Percentiles rank a stretch among this genome's conserved stretches.
These are phyloP conservation scores for Bertia moriformis DNA, from an alignment of 2,329 filamentous ascomycete genomes.

Conservation along the genomic window DNA sequence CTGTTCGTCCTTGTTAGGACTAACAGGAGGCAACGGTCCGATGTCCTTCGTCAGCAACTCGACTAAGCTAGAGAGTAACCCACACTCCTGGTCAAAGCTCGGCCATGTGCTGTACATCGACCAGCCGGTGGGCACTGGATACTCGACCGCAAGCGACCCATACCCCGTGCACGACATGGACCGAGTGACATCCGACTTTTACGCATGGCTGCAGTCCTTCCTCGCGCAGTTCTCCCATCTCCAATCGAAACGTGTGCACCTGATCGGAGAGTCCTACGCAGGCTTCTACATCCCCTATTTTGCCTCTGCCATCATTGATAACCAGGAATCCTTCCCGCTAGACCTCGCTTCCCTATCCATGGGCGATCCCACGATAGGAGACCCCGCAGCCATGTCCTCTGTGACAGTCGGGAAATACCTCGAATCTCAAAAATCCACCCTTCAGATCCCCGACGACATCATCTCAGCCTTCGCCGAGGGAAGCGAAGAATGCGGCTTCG, in stretches of 20 bases:
- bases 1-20: conserved; percentile 16
- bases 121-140: conserved; percentile 18
- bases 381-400: conserved; percentile 8
- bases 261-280: conserved; percentile 21
- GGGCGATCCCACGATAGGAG: conserved; percentile 18
- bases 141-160: conserved; percentile 13
- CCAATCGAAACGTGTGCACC: conserved; percentile 13
- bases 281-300: conserved; percentile 21
- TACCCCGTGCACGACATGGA: conserved; percentile 12
- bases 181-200: conserved; percentile 13
- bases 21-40: conserved; percentile 15
- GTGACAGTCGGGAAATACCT: background rate
- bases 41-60: conserved; percentile 7
- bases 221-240: conserved; percentile 14
- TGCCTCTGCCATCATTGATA: conserved; percentile 13
- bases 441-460: background rate
- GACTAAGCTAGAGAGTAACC: conserved; percentile 4
- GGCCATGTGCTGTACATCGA: conserved; percentile 14
- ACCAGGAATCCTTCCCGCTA: conserved; percentile 10
- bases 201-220: conserved; percentile 14
- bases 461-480: background rate
- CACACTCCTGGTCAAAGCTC: conserved; percentile 6
- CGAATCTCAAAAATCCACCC: background rate
- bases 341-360: conserved; percentile 17
- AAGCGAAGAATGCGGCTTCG: conserved; percentile 1